Evolutionary conservation across 2,329 filamentous ascomycete species (phyloP), one percentile per base, ranked within the genome.

Genomic region (Annulohypoxylon truncatum): DNA sequence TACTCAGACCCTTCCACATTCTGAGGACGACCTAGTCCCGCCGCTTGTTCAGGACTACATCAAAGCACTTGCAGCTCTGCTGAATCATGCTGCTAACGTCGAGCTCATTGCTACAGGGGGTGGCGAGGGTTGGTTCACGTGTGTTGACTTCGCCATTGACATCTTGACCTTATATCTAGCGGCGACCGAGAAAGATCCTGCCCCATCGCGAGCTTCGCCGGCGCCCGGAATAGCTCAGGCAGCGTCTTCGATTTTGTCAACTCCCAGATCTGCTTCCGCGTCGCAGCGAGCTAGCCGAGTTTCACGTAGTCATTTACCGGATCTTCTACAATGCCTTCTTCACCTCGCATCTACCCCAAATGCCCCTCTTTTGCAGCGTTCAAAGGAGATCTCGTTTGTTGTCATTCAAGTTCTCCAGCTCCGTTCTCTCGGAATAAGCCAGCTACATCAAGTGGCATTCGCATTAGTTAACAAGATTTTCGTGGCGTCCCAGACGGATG

Each of bases 11-110:
- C 82, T 97, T 2, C 87, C 89, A 1, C 85, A 82, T 13, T 78
- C 84, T 0, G 86, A 89, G 57, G 88, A 88, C 12, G 84, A 82
- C 1, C 87, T 91, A 57, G 89, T 93, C 68, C 84, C 89, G 61
- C 90, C 91, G 10, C 83, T 99, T 4, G 81, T 89, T 22, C 84
- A 89, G 51, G 89, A 96, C 74, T 97, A 97, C 76, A 85, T 92
- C 70, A 97, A 92, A 80, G 87, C 89, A 18, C 81, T 99, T 70
- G 82, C 86, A 3, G 83, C 86, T 26, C 79, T 97, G 2, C 84
- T 98, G 15, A 87, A 89, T 42, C 87, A 92, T 72, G 87, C 89
- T 47, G 86, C 92, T 15, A 93, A 96, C 77, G 89, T 92, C 26
- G 96, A 98, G 78, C 90, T 94, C 73, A 82, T 98, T 10, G 85